Evolutionary conservation across 495 filamentous ascomycete genomes (phyloP).

Genomic region (Glarea lozoyensis): DNA sequence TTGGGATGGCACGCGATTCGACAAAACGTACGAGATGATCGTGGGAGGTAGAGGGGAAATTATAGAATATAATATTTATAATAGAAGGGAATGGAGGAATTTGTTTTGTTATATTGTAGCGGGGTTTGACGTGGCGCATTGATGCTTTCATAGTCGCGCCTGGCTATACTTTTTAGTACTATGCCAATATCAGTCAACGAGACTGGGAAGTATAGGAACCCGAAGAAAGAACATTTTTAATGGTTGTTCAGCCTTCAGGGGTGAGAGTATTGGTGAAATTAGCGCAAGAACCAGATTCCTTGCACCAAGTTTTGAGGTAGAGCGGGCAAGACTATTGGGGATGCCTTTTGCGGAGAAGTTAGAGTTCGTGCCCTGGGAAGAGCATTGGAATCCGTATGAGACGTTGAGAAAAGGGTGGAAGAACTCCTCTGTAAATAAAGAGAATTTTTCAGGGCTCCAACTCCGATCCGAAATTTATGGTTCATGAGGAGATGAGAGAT

Average conservation of each 20-base stretch:
- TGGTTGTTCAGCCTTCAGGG: conserved; percentile 36
- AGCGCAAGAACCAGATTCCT: conserved; percentile 41
- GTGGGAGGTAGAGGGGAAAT: too few relatives aligned
- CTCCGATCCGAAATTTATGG: conserved; percentile 34
- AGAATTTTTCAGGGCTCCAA: too few relatives aligned
- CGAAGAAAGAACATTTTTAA: conserved; percentile 47
- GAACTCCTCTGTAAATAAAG: too few relatives aligned
- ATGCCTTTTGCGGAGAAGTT: conserved; percentile 38
- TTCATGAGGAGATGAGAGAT: conserved; percentile 50
- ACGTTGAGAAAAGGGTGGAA: conserved; percentile 31
- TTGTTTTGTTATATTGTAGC: too few relatives aligned
- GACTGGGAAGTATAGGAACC: conserved; percentile 55
- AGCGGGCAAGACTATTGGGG: conserved; percentile 37
- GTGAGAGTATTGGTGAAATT: conserved; percentile 24
- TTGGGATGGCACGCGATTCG: too few relatives aligned
- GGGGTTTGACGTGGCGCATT: too few relatives aligned
- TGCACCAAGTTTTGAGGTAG: conserved; percentile 44
- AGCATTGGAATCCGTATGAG: conserved; percentile 47
- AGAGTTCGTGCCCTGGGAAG: conserved; percentile 42
- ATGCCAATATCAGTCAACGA: conserved; percentile 42
- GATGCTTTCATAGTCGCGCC: conserved; percentile 47
- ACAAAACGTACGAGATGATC: too few relatives aligned
- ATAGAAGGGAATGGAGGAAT: too few relatives aligned
- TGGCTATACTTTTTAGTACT: conserved; percentile 50
- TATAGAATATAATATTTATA: too few relatives aligned